These are phyloP conservation scores for Ganoderma lingzhi DNA, from an alignment of 1,284 basidiomycete genomes.

Conservation along the genomic window DNA sequence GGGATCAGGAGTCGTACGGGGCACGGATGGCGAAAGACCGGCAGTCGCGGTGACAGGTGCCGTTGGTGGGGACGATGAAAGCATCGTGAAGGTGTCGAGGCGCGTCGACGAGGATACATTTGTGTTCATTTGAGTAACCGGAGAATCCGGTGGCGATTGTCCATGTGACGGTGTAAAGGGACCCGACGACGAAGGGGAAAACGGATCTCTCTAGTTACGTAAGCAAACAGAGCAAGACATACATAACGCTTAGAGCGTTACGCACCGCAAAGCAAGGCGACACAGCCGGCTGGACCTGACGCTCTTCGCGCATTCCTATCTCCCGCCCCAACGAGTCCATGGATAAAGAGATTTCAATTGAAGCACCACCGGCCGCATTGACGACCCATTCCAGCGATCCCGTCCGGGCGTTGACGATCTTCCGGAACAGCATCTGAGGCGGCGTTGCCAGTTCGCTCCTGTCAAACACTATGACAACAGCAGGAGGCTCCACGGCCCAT, in stretches of 20 bases:
- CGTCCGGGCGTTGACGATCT: neutral
- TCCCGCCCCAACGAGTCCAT: neutral
- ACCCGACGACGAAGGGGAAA: neutral
- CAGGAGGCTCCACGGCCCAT: neutral
- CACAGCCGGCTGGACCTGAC: neutral
- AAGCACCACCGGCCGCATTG: neutral
- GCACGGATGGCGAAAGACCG: neutral
- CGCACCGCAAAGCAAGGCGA: neutral
- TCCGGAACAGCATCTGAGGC: neutral
- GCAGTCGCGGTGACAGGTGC: neutral
- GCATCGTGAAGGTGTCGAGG: neutral
- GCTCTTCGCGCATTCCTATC: neutral
- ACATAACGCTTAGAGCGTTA: neutral
- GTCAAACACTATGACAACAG: neutral
- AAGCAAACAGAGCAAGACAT: neutral
- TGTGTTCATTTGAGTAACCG: neutral
- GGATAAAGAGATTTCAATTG: neutral
- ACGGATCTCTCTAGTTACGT: neutral
- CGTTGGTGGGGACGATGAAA: neutral
- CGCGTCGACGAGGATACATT: neutral
- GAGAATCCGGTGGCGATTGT: too few relatives aligned
- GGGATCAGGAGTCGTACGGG: neutral
- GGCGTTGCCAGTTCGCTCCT: neutral
- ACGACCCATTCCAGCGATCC: neutral
- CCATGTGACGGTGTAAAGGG: too few relatives aligned